phyloP scores from a whole-genome alignment of 75 land plant genomes.

The Isoetes taiwanensis region DNA sequence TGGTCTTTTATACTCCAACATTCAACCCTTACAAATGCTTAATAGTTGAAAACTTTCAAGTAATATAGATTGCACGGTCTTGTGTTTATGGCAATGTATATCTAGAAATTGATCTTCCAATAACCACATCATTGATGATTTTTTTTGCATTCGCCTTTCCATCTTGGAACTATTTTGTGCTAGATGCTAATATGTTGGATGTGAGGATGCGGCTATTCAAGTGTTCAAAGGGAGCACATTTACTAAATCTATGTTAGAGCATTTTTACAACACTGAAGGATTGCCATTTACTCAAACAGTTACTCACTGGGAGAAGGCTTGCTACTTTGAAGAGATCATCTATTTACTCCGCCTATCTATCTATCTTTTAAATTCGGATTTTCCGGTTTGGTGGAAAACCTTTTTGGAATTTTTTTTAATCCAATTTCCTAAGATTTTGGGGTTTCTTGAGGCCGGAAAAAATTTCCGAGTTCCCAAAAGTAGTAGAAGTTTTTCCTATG shows the following conservation, averaged over 20 bases:
- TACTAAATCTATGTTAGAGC: conserved; percentile 12
- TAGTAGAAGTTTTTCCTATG: too few species aligned
- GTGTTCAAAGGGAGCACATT: conserved; percentile 14
- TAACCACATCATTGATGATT: conserved; percentile 12
- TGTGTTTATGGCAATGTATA: conserved; percentile 7
- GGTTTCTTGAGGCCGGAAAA: too few species aligned
- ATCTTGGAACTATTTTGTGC: background rate
- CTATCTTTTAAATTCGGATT: too few species aligned
- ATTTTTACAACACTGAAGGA: conserved; percentile 12
- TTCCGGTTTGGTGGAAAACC: too few species aligned
- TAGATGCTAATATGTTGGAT: too few species aligned
- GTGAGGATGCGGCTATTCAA: conserved; percentile 12
- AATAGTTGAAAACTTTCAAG: conserved; percentile 14
- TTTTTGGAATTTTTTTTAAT: too few species aligned
- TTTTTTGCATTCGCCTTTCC: background rate
- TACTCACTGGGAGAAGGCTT: conserved; percentile 18
- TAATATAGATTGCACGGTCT: conserved; percentile 15
- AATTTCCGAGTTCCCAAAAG: too few species aligned
- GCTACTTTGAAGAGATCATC: conserved; percentile 19
- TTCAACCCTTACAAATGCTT: conserved; percentile 18
- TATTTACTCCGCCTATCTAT: too few species aligned
- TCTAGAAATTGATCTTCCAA: conserved; percentile 9
- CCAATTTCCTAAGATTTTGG: too few species aligned
- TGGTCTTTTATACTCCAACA: conserved; percentile 16
- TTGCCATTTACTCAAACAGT: conserved; percentile 15